phyloP scores from a whole-genome alignment of 2,329 filamentous ascomycete species.

The Cladosporium sp. region DNA sequence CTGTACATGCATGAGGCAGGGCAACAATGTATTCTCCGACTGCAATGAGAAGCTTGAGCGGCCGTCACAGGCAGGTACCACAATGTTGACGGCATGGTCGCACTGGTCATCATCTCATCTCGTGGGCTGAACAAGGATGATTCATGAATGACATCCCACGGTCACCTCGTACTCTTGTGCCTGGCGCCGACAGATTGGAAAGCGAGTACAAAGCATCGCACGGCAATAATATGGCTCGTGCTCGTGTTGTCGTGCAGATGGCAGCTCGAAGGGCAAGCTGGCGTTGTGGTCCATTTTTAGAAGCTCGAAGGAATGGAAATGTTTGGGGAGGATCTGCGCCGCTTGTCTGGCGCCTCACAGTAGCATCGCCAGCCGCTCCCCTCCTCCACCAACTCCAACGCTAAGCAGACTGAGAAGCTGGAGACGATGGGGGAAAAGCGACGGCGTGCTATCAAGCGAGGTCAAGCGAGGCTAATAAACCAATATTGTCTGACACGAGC shows the following conservation, averaged over 20 bases:
- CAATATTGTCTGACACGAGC: conserved; percentile 5
- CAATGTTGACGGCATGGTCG: background rate
- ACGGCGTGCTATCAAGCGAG: conserved; percentile 7
- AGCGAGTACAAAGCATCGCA: background rate
- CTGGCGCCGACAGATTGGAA: background rate
- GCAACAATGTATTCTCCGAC: conserved; percentile 10
- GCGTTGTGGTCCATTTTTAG: background rate
- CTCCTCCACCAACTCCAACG: background rate
- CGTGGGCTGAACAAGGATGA: background rate
- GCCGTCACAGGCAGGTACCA: background rate
- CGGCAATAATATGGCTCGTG: background rate
- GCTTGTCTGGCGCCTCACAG: background rate
- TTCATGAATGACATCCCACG: background rate
- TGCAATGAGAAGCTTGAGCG: background rate
- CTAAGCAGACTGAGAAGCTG: background rate
- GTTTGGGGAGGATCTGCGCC: background rate
- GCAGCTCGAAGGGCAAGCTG: too few species aligned
- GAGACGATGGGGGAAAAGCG: background rate
- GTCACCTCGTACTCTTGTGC: conserved; percentile 6
- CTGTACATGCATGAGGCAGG: conserved; percentile 5
- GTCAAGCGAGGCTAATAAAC: background rate
- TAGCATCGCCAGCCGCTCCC: background rate
- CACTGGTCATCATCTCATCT: background rate
- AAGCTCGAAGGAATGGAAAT: background rate
- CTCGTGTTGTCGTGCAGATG: background rate